Percentiles rank a stretch among this genome's conserved stretches.
Evolutionary conservation across 495 filamentous ascomycete genomes (phyloP).

Genomic region (Choiromyces venosus): DNA sequence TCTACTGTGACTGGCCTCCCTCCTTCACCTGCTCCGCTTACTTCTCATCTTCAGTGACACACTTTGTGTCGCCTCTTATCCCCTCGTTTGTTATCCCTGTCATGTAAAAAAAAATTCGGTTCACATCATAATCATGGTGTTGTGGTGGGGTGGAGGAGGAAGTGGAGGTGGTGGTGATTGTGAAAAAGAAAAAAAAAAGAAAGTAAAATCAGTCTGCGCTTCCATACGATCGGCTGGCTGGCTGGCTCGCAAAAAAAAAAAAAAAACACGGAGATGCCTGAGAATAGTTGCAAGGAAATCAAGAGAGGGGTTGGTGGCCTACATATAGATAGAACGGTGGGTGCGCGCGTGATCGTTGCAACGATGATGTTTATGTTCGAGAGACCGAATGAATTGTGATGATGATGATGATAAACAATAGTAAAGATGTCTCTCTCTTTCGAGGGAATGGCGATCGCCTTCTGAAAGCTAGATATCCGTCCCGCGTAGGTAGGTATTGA

Average conservation of each 20-base stretch:
- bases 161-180: constrained; percentile 20
- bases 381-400: neutral
- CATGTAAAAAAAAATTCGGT: neutral
- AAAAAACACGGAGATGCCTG: neutral
- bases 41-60: neutral
- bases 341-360: constrained; percentile 19
- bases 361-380: neutral
- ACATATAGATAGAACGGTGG: constrained; percentile 34
- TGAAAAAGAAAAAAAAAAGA: constrained; percentile 22
- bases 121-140: neutral
- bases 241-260: neutral
- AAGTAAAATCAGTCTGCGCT: neutral
- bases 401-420: neutral
- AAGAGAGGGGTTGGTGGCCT: constrained; percentile 37
- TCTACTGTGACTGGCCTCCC: neutral
- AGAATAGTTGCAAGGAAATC: neutral
- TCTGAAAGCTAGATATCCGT: neutral
- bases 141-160: constrained; percentile 10
- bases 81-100: neutral
- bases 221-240: neutral
- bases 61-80: neutral
- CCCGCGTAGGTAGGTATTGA: neutral
- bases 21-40: neutral
- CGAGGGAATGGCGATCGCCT: neutral
- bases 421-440: neutral